Base-by-base conservation (phyloP, 768 basidiomycete species). In the Xerocomellus dryophilus region DNA sequence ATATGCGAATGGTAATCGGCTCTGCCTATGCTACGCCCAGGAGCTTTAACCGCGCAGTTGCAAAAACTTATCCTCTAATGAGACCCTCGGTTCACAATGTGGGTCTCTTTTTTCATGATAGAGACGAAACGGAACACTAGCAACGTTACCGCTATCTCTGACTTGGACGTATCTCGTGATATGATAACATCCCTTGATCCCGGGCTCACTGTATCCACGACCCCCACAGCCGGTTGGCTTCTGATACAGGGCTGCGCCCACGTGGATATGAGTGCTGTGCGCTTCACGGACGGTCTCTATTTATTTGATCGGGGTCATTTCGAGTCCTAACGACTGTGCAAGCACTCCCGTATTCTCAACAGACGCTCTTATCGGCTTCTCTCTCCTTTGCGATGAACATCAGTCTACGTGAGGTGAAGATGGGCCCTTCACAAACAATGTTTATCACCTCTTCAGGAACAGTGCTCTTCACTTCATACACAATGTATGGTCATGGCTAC, bases 381-480 rank as follows among this genome's bases (percentile, higher is more conserved):
- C 15, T 29, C 6, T 39, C 11, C 18, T 31, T 39, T 12, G 18
- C 25, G 2, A 65, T 65, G 63, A 65, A 62, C 47, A 40, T 62
- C 60, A 59, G 52, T 27, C 56, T 62, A 35, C 63, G 56, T 18
- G 54, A 47, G 29, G 60, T 64, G 17, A 42, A 47, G 42, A 43
- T 54, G 8, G 41, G 42, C 25, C 38, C 47, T 17, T 59, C 50
- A 1, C 54, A 62, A 18, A 50, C 60, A 0, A 23, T 54, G 50
- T 60, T 57, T n/a, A 50, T 64, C 31, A 56, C 54, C 17, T 54
- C 63, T 2, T 42, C 63, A 8, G 60, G 63, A 2, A 57, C 52
- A 0, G 42, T 62, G 4, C 60, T 56, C 47, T 64, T 63, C 27
- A 55, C 53, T 0, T 57, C 49, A 2, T n/a, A 55, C n/a, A 25